Percentiles rank a stretch among this genome's conserved stretches.
Conservation (phyloP, 2,329 filamentous ascomycete genomes). For the Trichoderma sp. region DNA sequence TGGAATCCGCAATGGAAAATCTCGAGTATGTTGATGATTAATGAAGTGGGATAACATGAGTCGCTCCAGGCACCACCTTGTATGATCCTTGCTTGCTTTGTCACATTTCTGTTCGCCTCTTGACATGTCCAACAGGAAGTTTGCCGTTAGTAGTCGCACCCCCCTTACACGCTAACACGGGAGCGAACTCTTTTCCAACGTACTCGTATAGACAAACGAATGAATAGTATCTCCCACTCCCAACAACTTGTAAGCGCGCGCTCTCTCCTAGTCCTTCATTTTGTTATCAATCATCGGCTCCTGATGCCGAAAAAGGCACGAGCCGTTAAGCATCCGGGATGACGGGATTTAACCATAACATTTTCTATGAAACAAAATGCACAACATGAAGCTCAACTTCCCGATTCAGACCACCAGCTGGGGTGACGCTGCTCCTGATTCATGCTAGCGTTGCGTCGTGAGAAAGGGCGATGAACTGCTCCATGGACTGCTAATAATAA, state of each 20-base stretch:
- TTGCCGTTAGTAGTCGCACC: not conserved
- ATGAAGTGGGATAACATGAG: not conserved
- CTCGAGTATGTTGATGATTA: not conserved
- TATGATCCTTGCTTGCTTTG: not conserved
- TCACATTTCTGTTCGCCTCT: not conserved
- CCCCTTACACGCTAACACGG: not conserved
- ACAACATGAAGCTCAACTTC: constrained; percentile 2
- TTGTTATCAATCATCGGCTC: not conserved
- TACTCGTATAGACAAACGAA: not conserved
- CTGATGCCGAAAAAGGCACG: not conserved
- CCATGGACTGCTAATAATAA: not conserved
- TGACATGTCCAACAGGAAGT: not conserved
- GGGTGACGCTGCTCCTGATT: not conserved
- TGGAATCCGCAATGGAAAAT: not conserved
- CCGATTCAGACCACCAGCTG: not conserved
- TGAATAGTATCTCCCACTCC: not conserved
- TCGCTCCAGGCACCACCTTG: not conserved
- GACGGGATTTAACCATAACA: constrained; percentile 5
- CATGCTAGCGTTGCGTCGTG: not conserved
- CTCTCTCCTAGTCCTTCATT: not conserved
- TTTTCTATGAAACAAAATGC: not conserved
- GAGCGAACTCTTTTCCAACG: not conserved
- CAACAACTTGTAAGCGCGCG: not conserved
- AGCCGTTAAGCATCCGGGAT: not conserved
- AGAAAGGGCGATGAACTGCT: not conserved